A percentile compares a stretch with the other conserved stretches of the same genome.
phyloP scores from a whole-genome alignment of 2,329 filamentous ascomycete species.

The Colletotrichum sp. region DNA sequence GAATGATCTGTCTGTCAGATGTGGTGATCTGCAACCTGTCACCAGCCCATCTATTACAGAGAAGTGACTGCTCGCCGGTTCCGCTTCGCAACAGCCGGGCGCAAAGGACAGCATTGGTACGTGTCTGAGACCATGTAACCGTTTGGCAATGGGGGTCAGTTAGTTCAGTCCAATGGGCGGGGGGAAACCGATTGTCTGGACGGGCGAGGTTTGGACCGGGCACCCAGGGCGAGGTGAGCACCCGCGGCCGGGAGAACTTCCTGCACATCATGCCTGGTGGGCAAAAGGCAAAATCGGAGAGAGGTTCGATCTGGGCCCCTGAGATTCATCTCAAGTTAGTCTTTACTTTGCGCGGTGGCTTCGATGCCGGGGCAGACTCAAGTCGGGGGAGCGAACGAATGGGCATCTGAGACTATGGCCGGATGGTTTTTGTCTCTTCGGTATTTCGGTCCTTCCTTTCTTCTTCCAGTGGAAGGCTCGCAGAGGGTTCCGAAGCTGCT shows the following conservation, averaged over 20 bases:
- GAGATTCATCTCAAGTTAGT: slow-evolving; percentile 1
- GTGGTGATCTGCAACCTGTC: neutral
- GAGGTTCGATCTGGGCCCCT: neutral
- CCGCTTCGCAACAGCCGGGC: neutral
- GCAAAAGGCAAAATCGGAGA: neutral
- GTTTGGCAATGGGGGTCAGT: neutral
- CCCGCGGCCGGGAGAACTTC: neutral
- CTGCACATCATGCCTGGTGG: slow-evolving; percentile 3
- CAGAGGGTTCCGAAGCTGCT: neutral
- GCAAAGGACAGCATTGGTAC: neutral
- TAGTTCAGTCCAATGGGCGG: neutral
- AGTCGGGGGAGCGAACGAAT: neutral
- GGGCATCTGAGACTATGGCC: neutral
- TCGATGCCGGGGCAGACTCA: neutral
- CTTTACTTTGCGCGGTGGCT: neutral
- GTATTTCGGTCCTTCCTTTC: neutral
- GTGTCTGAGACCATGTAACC: neutral
- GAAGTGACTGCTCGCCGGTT: neutral
- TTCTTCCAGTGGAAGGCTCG: neutral
- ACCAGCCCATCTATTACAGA: neutral
- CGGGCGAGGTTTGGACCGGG: neutral
- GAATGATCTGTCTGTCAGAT: neutral
- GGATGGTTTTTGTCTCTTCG: neutral
- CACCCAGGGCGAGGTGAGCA: neutral
- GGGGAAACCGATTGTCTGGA: neutral